Conservation (phyloP, 495 filamentous ascomycete genomes). For the Hyaloscypha bicolor region DNA sequence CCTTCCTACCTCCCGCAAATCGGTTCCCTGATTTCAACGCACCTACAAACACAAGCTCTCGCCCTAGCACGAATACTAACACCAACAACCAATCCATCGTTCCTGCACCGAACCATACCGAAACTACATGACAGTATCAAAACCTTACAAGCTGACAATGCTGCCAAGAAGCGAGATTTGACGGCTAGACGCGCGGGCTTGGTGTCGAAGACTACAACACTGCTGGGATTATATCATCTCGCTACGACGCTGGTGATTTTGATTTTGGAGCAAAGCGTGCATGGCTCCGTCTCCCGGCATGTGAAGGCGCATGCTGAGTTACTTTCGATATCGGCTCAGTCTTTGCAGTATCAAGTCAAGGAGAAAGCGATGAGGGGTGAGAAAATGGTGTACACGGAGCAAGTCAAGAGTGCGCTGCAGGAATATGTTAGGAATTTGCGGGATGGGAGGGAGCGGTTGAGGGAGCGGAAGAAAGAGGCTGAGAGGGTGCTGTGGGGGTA, state of each 20-base stretch:
- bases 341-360: slow-evolving; percentile 54
- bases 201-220: slow-evolving; percentile 33
- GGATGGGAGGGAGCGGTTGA: slow-evolving; percentile 50
- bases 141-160: slow-evolving; percentile 31
- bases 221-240: slow-evolving; percentile 38
- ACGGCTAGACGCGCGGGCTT: slow-evolving; percentile 39
- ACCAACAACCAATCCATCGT: slow-evolving; percentile 54
- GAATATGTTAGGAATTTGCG: slow-evolving; percentile 57
- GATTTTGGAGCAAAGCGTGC: slow-evolving; percentile 60
- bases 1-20: slow-evolving; percentile 42
- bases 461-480: slow-evolving; percentile 46
- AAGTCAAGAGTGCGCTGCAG: slow-evolving; percentile 56
- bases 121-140: slow-evolving; percentile 36
- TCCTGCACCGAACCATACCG: slow-evolving; percentile 50
- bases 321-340: slow-evolving; percentile 60
- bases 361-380: slow-evolving; percentile 44
- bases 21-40: slow-evolving; percentile 40
- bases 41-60: slow-evolving; percentile 42
- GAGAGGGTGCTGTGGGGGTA: slow-evolving; percentile 56
- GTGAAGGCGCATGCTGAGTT: slow-evolving; percentile 57
- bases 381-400: slow-evolving; percentile 56
- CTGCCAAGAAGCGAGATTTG: slow-evolving; percentile 33
- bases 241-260: slow-evolving; percentile 23
- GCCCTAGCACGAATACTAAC: slow-evolving; percentile 45
- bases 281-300: slow-evolving; percentile 61